A percentile compares a stretch with the other conserved stretches of the same genome.
Conservation (phyloP, 179 eudicot species). For the Vitellaria paradoxa region DNA sequence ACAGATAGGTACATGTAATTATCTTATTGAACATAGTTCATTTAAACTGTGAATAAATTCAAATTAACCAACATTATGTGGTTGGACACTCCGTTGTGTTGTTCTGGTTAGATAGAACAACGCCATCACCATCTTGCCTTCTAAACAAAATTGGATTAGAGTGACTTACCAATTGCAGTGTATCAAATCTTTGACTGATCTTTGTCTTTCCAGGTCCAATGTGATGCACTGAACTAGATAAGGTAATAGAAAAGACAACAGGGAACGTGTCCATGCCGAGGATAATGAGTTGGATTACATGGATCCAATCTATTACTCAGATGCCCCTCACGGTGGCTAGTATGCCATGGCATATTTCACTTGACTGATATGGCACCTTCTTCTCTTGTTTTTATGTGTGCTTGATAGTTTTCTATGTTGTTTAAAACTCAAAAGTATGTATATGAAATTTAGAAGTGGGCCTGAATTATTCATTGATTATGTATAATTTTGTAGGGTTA, state of each 20-base stretch:
- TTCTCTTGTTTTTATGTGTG: not conserved
- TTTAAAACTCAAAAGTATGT: not conserved
- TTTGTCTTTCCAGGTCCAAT: slow-evolving; percentile 47
- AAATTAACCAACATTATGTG: too few species aligned
- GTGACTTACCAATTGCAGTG: too few species aligned
- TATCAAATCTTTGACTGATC: slow-evolving; percentile 2
- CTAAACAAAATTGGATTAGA: too few species aligned
- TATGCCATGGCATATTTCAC: slow-evolving; percentile 30
- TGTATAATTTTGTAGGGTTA: slow-evolving; percentile 66
- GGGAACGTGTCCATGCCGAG: slow-evolving; percentile 62
- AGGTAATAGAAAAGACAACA: slow-evolving; percentile 63
- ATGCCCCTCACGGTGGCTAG: slow-evolving; percentile 99
- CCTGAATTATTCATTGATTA: slow-evolving; percentile 1
- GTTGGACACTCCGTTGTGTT: too few species aligned
- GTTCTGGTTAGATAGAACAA: too few species aligned
- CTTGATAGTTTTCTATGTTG: not conserved
- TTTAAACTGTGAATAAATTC: too few species aligned
- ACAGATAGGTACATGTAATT: not conserved
- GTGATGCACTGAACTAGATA: slow-evolving; percentile 65
- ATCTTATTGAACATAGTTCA: not conserved
- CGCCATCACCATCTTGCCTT: too few species aligned
- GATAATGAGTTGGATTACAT: slow-evolving; percentile 98
- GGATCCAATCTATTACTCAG: slow-evolving; percentile 99
- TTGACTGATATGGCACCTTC: slow-evolving; percentile 1
- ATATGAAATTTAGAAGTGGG: slow-evolving; percentile 2